Conservation (phyloP, 805 yeast genomes). For the Cyberlindnera mississippiensis region DNA sequence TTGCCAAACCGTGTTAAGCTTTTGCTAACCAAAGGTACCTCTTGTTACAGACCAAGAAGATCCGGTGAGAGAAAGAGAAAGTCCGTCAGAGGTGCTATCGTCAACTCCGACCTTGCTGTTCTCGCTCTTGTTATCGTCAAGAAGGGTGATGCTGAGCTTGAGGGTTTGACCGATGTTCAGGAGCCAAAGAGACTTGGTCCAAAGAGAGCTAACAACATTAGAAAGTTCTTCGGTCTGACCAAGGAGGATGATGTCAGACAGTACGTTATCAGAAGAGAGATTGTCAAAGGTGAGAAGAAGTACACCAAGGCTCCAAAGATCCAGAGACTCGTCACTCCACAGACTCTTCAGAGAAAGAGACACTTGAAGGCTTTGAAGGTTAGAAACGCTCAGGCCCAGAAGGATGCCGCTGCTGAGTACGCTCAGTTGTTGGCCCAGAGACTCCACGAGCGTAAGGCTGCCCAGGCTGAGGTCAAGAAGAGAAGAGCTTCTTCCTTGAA, state of each 20-base stretch:
- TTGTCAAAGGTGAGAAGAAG: conserved; percentile 95
- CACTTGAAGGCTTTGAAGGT: conserved; percentile 89
- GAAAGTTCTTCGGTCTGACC: conserved; percentile 98
- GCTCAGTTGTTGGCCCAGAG: conserved; percentile 98
- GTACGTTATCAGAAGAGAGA: conserved; percentile 97
- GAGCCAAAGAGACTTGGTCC: conserved; percentile 99
- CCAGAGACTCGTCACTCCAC: conserved; percentile 99
- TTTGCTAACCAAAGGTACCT: conserved; percentile 87
- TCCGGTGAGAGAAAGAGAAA: conserved; percentile 99
- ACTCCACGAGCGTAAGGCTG: conserved; percentile 97
- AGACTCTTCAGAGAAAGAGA: conserved; percentile 98
- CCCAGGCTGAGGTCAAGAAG: conserved; percentile 97
- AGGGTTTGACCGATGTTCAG: conserved; percentile 90
- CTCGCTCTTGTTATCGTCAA: conserved; percentile 89
- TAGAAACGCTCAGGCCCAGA: conserved; percentile 96
- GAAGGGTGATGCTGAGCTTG: conserved; percentile 96
- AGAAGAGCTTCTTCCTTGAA: conserved; percentile 99
- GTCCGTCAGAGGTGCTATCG: conserved; percentile 99
- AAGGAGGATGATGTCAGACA: conserved; percentile 64
- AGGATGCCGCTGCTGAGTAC: conserved; percentile 99
- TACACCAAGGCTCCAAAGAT: conserved; percentile 99
- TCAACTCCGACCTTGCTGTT: conserved; percentile 94
- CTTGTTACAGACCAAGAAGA: conserved; percentile 99
- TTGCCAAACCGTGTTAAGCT: conserved; percentile 99
- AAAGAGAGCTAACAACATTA: conserved; percentile 99